Evolutionary conservation across 2,329 filamentous ascomycete genomes (phyloP).

Genomic region (Blastomyces emzantsi): DNA sequence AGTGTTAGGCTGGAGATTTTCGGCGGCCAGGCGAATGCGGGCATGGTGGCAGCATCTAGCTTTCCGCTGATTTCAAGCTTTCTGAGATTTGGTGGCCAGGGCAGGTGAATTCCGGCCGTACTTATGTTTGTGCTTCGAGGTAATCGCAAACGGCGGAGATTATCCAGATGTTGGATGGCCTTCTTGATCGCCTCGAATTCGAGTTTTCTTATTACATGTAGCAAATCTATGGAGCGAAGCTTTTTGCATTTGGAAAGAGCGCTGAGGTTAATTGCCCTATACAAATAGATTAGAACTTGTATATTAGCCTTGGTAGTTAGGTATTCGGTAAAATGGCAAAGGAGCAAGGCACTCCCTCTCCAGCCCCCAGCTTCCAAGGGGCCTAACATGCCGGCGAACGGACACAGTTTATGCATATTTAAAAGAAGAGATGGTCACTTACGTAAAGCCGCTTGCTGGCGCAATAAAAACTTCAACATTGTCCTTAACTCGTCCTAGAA

Average conservation of each 20-base stretch:
- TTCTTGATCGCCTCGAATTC: constrained; percentile 43
- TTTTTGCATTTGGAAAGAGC: constrained; percentile 47
- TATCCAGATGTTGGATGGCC: constrained; percentile 39
- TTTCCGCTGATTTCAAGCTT: constrained; percentile 16
- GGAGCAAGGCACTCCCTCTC: no score
- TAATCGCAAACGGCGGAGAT: constrained; percentile 40
- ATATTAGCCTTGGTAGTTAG: not conserved
- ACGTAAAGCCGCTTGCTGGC: constrained; percentile 50
- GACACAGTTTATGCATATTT: not conserved
- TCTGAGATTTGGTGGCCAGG: constrained; percentile 24
- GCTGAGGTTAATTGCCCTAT: constrained; percentile 46
- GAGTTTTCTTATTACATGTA: constrained; percentile 44
- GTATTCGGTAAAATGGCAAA: not conserved
- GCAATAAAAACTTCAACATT: constrained; percentile 48
- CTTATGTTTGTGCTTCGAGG: constrained; percentile 22
- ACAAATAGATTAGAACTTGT: not conserved
- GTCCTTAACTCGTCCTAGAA: constrained; percentile 46
- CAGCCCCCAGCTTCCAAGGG: no score
- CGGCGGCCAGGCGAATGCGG: constrained; percentile 24
- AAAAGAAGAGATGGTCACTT: constrained; percentile 19
- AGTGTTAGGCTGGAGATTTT: constrained; percentile 20
- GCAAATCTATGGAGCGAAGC: constrained; percentile 45
- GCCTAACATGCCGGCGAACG: not conserved
- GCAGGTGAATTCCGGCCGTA: constrained; percentile 8
- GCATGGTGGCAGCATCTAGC: constrained; percentile 8